Evolutionary conservation across 2,329 filamentous ascomycete species (phyloP).

Genomic region (Chaetomium sp.): DNA sequence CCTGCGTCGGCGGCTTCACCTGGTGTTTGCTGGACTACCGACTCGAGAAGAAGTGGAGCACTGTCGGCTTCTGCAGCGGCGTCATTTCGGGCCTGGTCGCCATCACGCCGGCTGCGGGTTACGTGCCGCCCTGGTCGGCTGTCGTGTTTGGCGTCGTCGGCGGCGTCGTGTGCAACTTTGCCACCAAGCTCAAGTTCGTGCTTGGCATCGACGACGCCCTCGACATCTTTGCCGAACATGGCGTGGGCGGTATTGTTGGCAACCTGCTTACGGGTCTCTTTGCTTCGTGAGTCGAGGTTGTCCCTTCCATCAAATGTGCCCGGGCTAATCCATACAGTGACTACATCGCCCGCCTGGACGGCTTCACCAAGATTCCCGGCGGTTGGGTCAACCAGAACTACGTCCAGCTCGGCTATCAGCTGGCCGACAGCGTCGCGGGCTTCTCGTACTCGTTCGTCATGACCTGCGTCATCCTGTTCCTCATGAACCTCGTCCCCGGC

Average conservation of each 20-base stretch:
- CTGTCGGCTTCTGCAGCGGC: conserved; percentile 90
- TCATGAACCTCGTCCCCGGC: conserved; percentile 71
- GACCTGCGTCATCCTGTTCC: conserved; percentile 69
- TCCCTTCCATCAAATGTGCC: not conserved
- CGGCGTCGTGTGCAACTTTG: conserved; percentile 76
- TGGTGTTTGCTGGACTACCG: conserved; percentile 88
- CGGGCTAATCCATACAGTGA: conserved; percentile 47
- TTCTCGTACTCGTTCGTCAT: conserved; percentile 68
- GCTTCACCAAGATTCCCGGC: conserved; percentile 58
- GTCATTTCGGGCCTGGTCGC: conserved; percentile 85
- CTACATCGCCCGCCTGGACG: conserved; percentile 74
- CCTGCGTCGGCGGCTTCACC: conserved; percentile 76
- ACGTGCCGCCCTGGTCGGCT: conserved; percentile 67
- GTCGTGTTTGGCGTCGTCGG: conserved; percentile 61
- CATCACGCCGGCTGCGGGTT: conserved; percentile 82
- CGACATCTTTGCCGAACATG: conserved; percentile 90
- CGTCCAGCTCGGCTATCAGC: conserved; percentile 70
- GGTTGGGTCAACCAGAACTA: conserved; percentile 74
- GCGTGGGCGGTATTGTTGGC: conserved; percentile 77
- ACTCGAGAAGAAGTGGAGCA: conserved; percentile 91
- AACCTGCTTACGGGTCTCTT: conserved; percentile 79
- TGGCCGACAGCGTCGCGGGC: conserved; percentile 67
- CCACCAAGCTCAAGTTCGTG: conserved; percentile 76
- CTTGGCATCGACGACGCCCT: conserved; percentile 83
- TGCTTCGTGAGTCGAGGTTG: conserved; percentile 58